Evolutionary conservation across 495 filamentous ascomycete genomes (phyloP).

Genomic region (Chlorociboria aeruginascens): DNA sequence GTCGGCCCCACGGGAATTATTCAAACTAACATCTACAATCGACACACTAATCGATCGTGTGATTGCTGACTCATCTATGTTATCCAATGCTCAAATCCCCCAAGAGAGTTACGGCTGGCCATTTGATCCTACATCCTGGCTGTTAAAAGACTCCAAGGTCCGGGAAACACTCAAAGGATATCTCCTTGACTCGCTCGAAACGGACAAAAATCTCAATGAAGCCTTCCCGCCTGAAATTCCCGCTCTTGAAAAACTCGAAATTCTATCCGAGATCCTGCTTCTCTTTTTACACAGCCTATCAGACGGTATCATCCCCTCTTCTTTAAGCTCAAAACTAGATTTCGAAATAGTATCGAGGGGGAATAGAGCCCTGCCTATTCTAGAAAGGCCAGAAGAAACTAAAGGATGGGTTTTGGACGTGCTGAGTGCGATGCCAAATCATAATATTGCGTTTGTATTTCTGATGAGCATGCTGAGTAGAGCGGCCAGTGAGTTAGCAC

Average conservation of each 20-base stretch:
- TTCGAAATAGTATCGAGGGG: constrained; percentile 34
- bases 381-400: constrained; percentile 45
- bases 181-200: constrained; percentile 59
- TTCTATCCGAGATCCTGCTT: constrained; percentile 53
- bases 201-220: constrained; percentile 41
- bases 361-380: constrained; percentile 27
- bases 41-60: constrained; percentile 62
- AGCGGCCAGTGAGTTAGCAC: constrained; percentile 33
- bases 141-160: constrained; percentile 9
- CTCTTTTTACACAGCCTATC: constrained; percentile 58
- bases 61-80: constrained; percentile 77
- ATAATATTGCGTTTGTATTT: constrained; percentile 80
- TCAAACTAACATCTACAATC: constrained; percentile 74
- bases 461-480: constrained; percentile 61
- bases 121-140: constrained; percentile 41
- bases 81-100: constrained; percentile 38
- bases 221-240: constrained; percentile 47
- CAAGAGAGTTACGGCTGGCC: constrained; percentile 55
- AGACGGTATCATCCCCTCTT: constrained; percentile 59
- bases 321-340: constrained; percentile 63
- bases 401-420: constrained; percentile 60
- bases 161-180: constrained; percentile 16
- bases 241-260: constrained; percentile 54
- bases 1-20: constrained; percentile 74
- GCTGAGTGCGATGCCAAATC: constrained; percentile 55